A percentile compares a stretch with the other conserved stretches of the same genome.
Conservation (phyloP, 176 grass and related monocot genomes). For the Avena sativa region DNA sequence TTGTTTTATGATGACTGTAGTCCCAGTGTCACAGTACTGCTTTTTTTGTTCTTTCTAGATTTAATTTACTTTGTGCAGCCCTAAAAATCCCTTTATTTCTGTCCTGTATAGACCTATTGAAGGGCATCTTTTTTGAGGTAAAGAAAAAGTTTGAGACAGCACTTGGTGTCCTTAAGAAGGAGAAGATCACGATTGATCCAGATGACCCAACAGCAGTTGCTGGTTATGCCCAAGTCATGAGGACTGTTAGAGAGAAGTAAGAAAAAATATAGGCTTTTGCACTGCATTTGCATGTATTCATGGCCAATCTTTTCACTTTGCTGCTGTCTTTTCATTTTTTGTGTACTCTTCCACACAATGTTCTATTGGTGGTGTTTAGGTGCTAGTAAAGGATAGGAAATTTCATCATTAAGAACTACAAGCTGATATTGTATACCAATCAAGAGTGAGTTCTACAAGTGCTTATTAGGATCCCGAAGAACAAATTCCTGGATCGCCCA, state of each 20-base stretch:
- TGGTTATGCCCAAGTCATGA: conserved; percentile 78
- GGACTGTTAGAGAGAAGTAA: conserved; percentile 91
- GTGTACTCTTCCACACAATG: not conserved
- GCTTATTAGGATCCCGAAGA: not conserved
- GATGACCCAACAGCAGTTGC: conserved; percentile 77
- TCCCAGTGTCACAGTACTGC: not conserved
- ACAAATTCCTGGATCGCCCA: not conserved
- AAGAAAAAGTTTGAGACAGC: conserved; percentile 89
- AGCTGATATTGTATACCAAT: not conserved
- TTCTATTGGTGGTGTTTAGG: not conserved
- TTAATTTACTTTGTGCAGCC: conserved; percentile 14
- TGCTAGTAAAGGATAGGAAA: not conserved
- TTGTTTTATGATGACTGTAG: not conserved
- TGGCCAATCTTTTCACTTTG: conserved; percentile 1
- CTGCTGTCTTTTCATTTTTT: not conserved
- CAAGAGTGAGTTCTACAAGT: not conserved
- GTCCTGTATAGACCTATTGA: conserved; percentile 66
- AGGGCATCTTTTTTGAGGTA: conserved; percentile 92
- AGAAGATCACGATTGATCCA: conserved; percentile 96
- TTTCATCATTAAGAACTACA: not conserved
- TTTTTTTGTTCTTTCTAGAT: conserved; percentile 3
- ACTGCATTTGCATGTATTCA: not conserved
- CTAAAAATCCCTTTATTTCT: conserved; percentile 41
- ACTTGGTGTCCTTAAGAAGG: conserved; percentile 82
- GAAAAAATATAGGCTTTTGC: conserved; percentile 26